A percentile compares a stretch with the other conserved stretches of the same genome.
Conservation (phyloP, 2,329 filamentous ascomycete species). For the Tetracladium maxilliforme region DNA sequence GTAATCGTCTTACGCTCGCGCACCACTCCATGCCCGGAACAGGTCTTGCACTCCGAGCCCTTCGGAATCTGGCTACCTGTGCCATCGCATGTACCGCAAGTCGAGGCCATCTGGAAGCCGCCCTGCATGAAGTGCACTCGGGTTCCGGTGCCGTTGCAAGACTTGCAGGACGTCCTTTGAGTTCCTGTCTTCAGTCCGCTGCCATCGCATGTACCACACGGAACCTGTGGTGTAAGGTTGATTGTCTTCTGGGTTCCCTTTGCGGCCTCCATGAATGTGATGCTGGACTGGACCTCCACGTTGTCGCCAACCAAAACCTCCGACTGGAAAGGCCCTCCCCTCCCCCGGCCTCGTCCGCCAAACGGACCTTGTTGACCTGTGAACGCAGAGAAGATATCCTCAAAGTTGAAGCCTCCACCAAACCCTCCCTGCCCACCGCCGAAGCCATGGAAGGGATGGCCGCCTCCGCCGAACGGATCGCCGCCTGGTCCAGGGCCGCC, state of each 20-base stretch:
- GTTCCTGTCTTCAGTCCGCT: constrained; percentile 73
- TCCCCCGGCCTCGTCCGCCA: constrained; percentile 27
- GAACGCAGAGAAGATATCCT: constrained; percentile 88
- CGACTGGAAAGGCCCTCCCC: constrained; percentile 56
- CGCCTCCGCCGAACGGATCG: constrained; percentile 46
- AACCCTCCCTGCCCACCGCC: constrained; percentile 35
- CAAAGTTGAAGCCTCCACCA: constrained; percentile 65
- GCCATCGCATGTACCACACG: constrained; percentile 72
- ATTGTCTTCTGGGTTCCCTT: constrained; percentile 87
- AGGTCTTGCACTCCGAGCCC: constrained; percentile 68
- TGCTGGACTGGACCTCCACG: constrained; percentile 85
- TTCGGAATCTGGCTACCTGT: constrained; percentile 62
- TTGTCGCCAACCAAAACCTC: constrained; percentile 82
- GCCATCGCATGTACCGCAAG: constrained; percentile 70
- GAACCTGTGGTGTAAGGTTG: constrained; percentile 63
- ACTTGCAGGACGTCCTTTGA: constrained; percentile 57
- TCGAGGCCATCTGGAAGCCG: constrained; percentile 91
- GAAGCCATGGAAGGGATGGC: constrained; percentile 48
- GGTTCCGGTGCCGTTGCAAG: constrained; percentile 76
- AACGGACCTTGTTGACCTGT: constrained; percentile 37
- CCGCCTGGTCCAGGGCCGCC: constrained; percentile 39
- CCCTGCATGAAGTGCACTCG: constrained; percentile 81
- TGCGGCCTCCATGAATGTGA: constrained; percentile 91
- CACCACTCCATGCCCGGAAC: constrained; percentile 70
- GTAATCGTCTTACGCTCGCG: constrained; percentile 71